Conservation (phyloP, 2,329 filamentous ascomycete genomes). For the Phyllosticta citribraziliensis region DNA sequence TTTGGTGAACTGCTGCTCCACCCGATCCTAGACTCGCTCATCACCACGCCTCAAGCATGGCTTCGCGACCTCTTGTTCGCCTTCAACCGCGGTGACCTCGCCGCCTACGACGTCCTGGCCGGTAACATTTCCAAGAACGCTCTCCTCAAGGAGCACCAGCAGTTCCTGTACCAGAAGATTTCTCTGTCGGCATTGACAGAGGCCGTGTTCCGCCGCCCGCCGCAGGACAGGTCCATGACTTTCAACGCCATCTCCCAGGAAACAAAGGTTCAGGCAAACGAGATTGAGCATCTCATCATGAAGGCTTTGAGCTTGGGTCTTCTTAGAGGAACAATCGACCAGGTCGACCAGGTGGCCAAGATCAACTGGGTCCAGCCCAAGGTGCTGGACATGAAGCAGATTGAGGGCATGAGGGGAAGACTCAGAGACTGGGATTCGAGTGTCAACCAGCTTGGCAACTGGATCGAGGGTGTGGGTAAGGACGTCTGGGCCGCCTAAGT, state of each 20-base stretch:
- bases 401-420: slow-evolving; percentile 79
- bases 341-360: slow-evolving; percentile 85
- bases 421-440: slow-evolving; percentile 92
- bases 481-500: slow-evolving; percentile 84
- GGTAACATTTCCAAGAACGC: slow-evolving; percentile 71
- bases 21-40: slow-evolving; percentile 81
- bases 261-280: slow-evolving; percentile 80
- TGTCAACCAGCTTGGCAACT: slow-evolving; percentile 91
- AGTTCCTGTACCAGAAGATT: slow-evolving; percentile 93
- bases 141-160: slow-evolving; percentile 67
- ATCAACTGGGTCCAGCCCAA: slow-evolving; percentile 99
- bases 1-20: slow-evolving; percentile 98
- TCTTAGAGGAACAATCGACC: slow-evolving; percentile 85
- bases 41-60: slow-evolving; percentile 69
- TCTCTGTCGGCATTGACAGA: slow-evolving; percentile 93
- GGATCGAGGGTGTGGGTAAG: slow-evolving; percentile 88
- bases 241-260: slow-evolving; percentile 82
- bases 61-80: slow-evolving; percentile 92
- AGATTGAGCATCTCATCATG: slow-evolving; percentile 98
- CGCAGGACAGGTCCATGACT: slow-evolving; percentile 89
- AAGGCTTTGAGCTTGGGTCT: slow-evolving; percentile 93
- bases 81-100: slow-evolving; percentile 91
- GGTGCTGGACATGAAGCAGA: slow-evolving; percentile 91
- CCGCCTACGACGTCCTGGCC: slow-evolving; percentile 73
- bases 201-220: slow-evolving; percentile 88